Percentiles rank a stretch among this genome's conserved stretches.
Evolutionary conservation across 495 filamentous ascomycete genomes (phyloP).

Genomic region (Neurospora pannonica): DNA sequence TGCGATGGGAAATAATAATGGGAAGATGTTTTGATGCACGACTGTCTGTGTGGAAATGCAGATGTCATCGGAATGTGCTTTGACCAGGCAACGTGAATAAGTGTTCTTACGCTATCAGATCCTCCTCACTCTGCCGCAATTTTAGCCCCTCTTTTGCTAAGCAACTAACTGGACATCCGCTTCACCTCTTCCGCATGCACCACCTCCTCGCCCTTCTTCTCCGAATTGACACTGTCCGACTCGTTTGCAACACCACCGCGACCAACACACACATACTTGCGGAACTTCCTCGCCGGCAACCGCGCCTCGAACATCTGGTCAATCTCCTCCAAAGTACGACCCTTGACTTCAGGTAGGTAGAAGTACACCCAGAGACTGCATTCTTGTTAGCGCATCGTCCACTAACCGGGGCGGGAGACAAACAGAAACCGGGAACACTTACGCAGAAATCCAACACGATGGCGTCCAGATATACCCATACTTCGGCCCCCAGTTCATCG

Average conservation of each 20-base stretch:
- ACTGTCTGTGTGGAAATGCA: background rate
- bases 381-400: conserved; percentile 41
- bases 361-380: conserved; percentile 20
- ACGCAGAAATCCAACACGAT: conserved; percentile 21
- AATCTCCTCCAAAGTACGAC: conserved; percentile 5
- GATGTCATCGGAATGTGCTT: background rate
- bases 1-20: background rate
- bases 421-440: conserved; percentile 43
- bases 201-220: background rate
- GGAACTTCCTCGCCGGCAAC: conserved; percentile 39
- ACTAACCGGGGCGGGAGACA: conserved; percentile 28
- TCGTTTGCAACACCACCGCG: background rate
- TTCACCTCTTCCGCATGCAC: background rate
- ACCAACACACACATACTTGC: conserved; percentile 33
- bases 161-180: background rate
- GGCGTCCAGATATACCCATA: conserved; percentile 48
- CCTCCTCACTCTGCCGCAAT: background rate
- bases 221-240: background rate
- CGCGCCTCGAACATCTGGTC: conserved; percentile 30
- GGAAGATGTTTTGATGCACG: background rate
- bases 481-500: conserved; percentile 47
- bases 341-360: background rate
- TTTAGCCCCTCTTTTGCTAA: background rate
- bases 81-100: background rate
- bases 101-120: background rate